Evolutionary conservation across 176 grass and related monocot genomes (phyloP), one percentile per base, ranked within the genome.

Genomic region (Carex littledalei): DNA sequence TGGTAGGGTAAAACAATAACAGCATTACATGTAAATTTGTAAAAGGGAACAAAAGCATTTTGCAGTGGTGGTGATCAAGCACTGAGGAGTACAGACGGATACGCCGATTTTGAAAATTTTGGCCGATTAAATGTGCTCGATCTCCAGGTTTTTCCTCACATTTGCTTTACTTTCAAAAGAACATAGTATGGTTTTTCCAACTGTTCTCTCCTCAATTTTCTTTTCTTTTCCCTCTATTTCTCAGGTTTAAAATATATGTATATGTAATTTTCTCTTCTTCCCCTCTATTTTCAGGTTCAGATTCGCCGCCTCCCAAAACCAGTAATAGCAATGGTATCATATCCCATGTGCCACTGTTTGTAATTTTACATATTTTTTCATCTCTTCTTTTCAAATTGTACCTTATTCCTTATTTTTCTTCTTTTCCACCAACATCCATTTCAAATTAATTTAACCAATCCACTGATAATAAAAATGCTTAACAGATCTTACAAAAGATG

Each of bases 21-120:
- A 78, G 6, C 6, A 78, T 13, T 78, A 8, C 13, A 78, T 78
- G 24, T 55, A 2, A 34, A 57, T 56, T 78, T 55, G 24, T 55
- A 18, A 56, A 68, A 98, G 93, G 95, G 95, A 85, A 94, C 88
- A 78, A 79, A 87, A 39, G 91, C 91, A 29, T 93, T 98, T 86
- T 92, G 95, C 47, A 98, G 95, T 85, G 95, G 95, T 34, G 95
- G 95, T 78, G 93, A 93, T 86, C 95, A 98, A 65, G 91, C 88
- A 84, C 63, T 93, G 74, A 94, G 95, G 83, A 88, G 84, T 77
- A 86, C 85, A 55, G 93, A 94, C 89, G 95, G 95, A 84, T 98
- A 94, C 79, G 88, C 90, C 55, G 95, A 98, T 88, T 98, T 94
- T 67, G 95, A 94, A 87, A 93, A 79, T 90, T 94, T 98, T 78